Base-by-base conservation (phyloP, 257 asterid genomes). In the Solanum sparsipilum region DNA sequence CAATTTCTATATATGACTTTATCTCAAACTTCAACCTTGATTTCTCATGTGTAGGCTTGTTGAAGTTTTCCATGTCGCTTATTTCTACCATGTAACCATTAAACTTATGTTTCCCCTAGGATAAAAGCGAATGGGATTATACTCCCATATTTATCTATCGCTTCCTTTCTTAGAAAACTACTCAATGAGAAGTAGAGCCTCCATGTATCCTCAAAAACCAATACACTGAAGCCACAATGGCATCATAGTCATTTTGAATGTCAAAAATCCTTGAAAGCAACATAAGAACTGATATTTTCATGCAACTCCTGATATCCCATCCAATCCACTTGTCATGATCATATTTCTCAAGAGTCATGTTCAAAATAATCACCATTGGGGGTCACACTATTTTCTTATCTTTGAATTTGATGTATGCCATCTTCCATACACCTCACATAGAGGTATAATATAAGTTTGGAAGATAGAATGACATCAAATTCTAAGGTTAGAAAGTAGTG, bases 211-310 rank as follows among this genome's bases (percentile, higher is more conserved):
- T 93, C 95, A 88, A 94, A 94, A 48, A 94, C 90, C 87, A 94
- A 52, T 10, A 90, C 85, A 65, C 94, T 92, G 78, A 93, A 90
- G 88, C 97, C 97, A 15, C 96, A 92, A 91, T 95, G 97, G 86
- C 95, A 93, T 79, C 90, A 92, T 68, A 95, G 98, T 56, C 97
- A 96, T 81, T 95, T 94, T n/a, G 97, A 90, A 88, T 93, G 94
- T 0, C 93, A 84, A 39, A 94, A 92, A 3, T 16, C 10, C 94
- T 86, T 91, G 0, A 9, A 75, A 38, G 91, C 92, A 83, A 91
- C 83, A 87, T 90, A 94, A 29, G 72, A 74, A 63, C 88, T 74
- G 89, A 44, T 0, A 44, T 12, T 44, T 44, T 44, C 52, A 44
- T 44, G 52, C 52, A 44, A 11, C 52, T 44, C 52, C 15, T 44